phyloP scores from a whole-genome alignment of 352 stramenopile genomes.

The Pythium biforme region DNA sequence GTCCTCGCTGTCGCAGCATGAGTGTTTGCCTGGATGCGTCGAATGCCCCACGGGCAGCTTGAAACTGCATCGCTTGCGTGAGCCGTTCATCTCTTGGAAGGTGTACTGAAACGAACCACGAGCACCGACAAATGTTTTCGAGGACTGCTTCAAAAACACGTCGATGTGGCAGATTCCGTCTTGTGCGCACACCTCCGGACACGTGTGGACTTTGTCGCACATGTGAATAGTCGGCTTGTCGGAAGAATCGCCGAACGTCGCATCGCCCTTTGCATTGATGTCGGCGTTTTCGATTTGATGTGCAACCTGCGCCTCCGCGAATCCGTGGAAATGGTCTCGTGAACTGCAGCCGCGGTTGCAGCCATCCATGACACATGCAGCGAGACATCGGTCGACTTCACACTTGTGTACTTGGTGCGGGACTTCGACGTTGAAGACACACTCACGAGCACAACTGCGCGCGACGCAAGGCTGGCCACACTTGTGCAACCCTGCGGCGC shows the following conservation, averaged over 20 bases:
- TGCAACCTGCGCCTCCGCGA: constrained; percentile 37
- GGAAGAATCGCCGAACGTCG: constrained; percentile 38
- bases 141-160: constrained; percentile 66
- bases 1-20: constrained; percentile 36
- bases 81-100: constrained; percentile 79
- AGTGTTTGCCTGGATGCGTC: constrained; percentile 48
- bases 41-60: constrained; percentile 43
- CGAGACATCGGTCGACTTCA: constrained; percentile 50
- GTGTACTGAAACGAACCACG: constrained; percentile 66
- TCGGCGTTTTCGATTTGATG: constrained; percentile 43
- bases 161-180: constrained; percentile 65
- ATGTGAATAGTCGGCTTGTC: constrained; percentile 52
- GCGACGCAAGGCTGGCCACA: constrained; percentile 56
- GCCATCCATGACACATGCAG: constrained; percentile 58
- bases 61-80: constrained; percentile 55
- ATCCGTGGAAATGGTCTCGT: constrained; percentile 69
- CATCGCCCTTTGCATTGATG: constrained; percentile 28
- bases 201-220: constrained; percentile 55
- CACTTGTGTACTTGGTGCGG: constrained; percentile 64
- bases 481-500: constrained; percentile 49
- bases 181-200: constrained; percentile 49
- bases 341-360: constrained; percentile 49
- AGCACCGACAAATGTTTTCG: constrained; percentile 57
- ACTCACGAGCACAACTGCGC: constrained; percentile 38
- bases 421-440: constrained; percentile 47